Evolutionary conservation across 1,284 basidiomycete species (phyloP).

Genomic region (Irpex rosettiformis): DNA sequence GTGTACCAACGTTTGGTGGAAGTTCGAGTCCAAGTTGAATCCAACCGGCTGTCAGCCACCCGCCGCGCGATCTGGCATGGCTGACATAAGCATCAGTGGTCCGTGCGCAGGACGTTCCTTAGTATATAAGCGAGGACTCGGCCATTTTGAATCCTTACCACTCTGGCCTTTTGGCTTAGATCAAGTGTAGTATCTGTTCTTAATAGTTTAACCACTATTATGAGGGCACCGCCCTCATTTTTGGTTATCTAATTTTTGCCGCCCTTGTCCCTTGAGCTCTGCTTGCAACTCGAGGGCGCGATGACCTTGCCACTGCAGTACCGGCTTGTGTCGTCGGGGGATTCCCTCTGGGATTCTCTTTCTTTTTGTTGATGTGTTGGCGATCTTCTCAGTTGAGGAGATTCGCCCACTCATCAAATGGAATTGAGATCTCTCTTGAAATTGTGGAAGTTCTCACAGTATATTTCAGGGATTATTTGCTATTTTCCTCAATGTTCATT

Average conservation of each 20-base stretch:
- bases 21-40: not conserved
- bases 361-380: conserved; percentile 5
- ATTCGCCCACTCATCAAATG: not conserved
- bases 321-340: conserved; percentile 21
- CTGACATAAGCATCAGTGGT: conserved; percentile 16
- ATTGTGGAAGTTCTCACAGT: not conserved
- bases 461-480: not conserved
- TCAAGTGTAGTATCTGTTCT: conserved; percentile 96
- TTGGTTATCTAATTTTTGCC: conserved; percentile 18
- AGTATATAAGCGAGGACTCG: conserved; percentile 12
- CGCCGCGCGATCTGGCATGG: not conserved
- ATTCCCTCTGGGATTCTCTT: conserved; percentile 13
- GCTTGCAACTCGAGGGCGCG: conserved; percentile 15
- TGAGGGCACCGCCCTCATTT: conserved; percentile 18
- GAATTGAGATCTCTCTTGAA: not conserved
- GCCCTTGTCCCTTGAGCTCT: conserved; percentile 16
- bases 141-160: conserved; percentile 41
- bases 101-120: conserved; percentile 19
- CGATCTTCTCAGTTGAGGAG: conserved; percentile 3
- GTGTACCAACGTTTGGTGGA: too few species aligned
- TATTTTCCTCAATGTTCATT: not conserved
- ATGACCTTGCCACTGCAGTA: conserved; percentile 19
- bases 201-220: conserved; percentile 17
- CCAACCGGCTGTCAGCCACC: not conserved
- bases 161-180: conserved; percentile 96